Evolutionary conservation across 2,329 filamentous ascomycete species (phyloP), one percentile per base, ranked within the genome.

Genomic region (Dryadomyces sulphureus): DNA sequence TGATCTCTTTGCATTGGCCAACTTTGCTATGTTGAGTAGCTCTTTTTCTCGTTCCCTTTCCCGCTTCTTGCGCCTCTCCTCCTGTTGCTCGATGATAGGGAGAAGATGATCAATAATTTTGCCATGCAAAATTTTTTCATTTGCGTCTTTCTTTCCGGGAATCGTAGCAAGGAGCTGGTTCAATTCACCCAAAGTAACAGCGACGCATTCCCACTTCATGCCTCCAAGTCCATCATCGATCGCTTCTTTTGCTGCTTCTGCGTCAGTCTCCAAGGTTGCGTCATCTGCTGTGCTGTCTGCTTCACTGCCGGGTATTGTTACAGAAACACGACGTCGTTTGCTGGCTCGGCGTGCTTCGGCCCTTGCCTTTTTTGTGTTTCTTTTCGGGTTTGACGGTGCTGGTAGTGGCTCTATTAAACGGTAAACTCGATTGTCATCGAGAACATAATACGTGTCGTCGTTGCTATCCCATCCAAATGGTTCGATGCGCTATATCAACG

Each of bases 371-470:
- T 79, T 80, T 22, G 73, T 75, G 55, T 79, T 84, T 54, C 72
- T 76, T 61, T 71, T 69, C 2, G 75, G 68, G 57, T 82, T 82
- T 22, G 72, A 62, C 14, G 75, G 62, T 7, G 77, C 73, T 2
- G 75, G 69, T 1, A 75, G 62, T 7, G 77, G 73, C 49, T 94
- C 85, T n/a, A 84, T 87, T 50, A 83, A 72, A 47, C 89, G 84
- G 60, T 98, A 98, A 38, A 98, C 69, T 51, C 92, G 77, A 56
- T 95, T 93, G 60, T 98, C 92, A 55, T 96, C 90, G 4, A 98
- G 73, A 3, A 96, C 81, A 57, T 83, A 94, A 59, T 96, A 94
- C 32, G 79, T 80, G 34, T 87, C 81, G 52, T 94, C 89, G 41
- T 94, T 72, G 20, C 78, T 73, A 60, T 98, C 92, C 79, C 87